Percentiles rank a stretch among this genome's conserved stretches.
Conservation (phyloP, 2,329 filamentous ascomycete species). For the Scedosporium minutisporum region DNA sequence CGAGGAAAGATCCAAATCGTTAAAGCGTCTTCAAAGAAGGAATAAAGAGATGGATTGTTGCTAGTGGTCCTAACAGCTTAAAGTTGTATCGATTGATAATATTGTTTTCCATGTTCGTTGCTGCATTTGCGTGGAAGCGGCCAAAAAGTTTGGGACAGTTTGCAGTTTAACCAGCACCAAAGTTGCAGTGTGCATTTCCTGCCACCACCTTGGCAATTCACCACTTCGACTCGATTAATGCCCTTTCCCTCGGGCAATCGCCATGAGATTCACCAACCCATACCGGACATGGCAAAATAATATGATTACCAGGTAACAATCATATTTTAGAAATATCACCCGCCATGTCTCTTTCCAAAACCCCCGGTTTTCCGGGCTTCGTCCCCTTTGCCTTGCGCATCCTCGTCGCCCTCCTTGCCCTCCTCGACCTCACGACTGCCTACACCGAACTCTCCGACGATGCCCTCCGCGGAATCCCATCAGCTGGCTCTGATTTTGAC, state of each 20-base stretch:
- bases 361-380: neutral
- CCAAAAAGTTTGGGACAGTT: neutral
- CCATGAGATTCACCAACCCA: neutral
- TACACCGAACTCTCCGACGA: constrained; percentile 59
- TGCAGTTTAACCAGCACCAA: neutral
- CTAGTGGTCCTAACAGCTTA: no score
- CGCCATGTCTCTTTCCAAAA: neutral
- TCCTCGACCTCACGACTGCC: constrained; percentile 20
- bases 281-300: neutral
- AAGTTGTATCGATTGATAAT: no score
- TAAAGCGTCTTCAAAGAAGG: no score
- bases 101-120: no score
- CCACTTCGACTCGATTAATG: neutral
- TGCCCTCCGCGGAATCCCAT: constrained; percentile 61
- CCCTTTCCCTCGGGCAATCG: neutral
- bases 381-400: neutral
- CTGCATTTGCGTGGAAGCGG: neutral
- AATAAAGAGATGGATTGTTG: no score
- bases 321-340: neutral
- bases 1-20: no score
- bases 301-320: neutral
- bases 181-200: neutral
- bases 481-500: constrained; percentile 67
- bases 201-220: neutral
- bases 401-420: constrained; percentile 12